A percentile compares a stretch with the other conserved stretches of the same genome.
These are phyloP conservation scores for Rhytidhysteron rufulum DNA, from an alignment of 2,329 filamentous ascomycete species.

Conservation along the genomic window DNA sequence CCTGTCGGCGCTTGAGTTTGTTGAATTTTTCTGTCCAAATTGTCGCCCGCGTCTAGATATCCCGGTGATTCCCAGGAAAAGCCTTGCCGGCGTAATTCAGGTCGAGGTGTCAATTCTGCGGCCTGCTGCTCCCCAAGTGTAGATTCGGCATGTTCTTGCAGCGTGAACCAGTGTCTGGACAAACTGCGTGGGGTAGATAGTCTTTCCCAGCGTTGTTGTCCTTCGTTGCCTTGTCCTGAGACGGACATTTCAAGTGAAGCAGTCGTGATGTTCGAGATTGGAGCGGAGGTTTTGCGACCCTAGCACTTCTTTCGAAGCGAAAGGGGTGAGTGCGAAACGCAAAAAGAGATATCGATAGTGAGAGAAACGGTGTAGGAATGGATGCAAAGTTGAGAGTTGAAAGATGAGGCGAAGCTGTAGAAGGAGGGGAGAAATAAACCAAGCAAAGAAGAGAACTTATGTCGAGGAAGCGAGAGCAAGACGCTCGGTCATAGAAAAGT, in stretches of 20 bases:
- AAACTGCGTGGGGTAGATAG: too few species aligned
- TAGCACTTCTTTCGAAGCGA: too few species aligned
- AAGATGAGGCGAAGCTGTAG: background rate
- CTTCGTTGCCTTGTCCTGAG: too few species aligned
- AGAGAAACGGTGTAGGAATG: background rate
- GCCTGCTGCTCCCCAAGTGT: constrained; percentile 1
- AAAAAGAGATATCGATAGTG: background rate
- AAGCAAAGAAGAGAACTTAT: too few species aligned
- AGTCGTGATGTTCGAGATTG: too few species aligned
- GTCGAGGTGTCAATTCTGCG: constrained; percentile 2
- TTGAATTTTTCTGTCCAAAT: too few species aligned
- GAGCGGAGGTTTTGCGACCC: too few species aligned
- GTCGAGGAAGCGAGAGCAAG: background rate
- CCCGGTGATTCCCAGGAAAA: constrained; percentile 19
- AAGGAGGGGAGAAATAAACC: too few species aligned
- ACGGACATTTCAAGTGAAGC: too few species aligned
- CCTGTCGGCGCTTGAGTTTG: too few species aligned
- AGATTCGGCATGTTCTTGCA: constrained; percentile 25
- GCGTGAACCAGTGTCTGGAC: constrained; percentile 17
- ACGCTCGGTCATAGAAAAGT: background rate
- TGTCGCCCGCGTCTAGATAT: too few species aligned
- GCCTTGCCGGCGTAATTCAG: constrained; percentile 20
- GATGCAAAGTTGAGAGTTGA: background rate
- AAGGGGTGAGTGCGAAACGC: background rate
- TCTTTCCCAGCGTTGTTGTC: too few species aligned